Conservation (phyloP, 352 stramenopile genomes). For the Plasmopara viticola region DNA sequence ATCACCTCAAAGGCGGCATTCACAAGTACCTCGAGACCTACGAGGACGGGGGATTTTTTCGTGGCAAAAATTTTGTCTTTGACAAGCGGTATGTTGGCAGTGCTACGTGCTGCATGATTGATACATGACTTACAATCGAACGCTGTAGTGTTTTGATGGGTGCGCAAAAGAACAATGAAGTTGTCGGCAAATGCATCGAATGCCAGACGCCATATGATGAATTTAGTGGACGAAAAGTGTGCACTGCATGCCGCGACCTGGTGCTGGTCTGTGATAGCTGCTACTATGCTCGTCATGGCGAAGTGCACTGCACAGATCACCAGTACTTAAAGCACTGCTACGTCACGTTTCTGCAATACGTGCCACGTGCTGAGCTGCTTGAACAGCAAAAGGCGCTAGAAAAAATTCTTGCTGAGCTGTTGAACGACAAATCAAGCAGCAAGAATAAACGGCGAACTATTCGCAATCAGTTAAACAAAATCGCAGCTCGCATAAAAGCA, state of each 20-base stretch:
- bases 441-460: conserved; percentile 70
- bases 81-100: conserved; percentile 50
- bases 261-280: conserved; percentile 64
- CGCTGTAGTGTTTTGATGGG: conserved; percentile 48
- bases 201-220: conserved; percentile 51
- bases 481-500: conserved; percentile 34
- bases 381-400: conserved; percentile 42
- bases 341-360: conserved; percentile 63
- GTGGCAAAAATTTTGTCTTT: conserved; percentile 77
- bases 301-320: conserved; percentile 70
- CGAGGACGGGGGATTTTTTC: conserved; percentile 56
- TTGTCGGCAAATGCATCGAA: conserved; percentile 70
- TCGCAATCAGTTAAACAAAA: conserved; percentile 64
- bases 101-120: not conserved
- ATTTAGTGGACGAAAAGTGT: conserved; percentile 64
- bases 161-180: conserved; percentile 41
- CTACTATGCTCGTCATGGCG: conserved; percentile 47
- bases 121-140: not conserved
- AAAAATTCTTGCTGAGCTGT: conserved; percentile 36
- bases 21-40: conserved; percentile 69
- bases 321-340: conserved; percentile 72
- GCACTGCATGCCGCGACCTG: conserved; percentile 63
- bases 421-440: conserved; percentile 48
- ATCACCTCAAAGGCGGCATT: conserved; percentile 70
- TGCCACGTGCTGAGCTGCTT: conserved; percentile 36